Evolutionary conservation across 2,329 filamentous ascomycete species (phyloP), one percentile per base, ranked within the genome.

Genomic region (Rhynchosporium secalis): DNA sequence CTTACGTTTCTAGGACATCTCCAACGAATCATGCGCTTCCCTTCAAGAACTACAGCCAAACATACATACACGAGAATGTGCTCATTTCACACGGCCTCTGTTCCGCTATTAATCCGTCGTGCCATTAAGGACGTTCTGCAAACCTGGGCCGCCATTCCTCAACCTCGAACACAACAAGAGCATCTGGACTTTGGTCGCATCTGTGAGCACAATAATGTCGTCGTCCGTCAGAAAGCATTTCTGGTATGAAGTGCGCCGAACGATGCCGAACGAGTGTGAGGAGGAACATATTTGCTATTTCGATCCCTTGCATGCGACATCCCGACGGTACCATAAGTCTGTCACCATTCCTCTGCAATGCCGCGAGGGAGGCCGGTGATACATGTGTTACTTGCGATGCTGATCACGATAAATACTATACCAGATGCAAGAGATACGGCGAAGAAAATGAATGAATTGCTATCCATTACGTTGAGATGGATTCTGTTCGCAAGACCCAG

Each of bases 311-410:
- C 33, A 36, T 36, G 33, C 33, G 33, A 36, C 33, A 6, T 36
- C 33, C 33, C 33, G 33, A 1, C 33, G 33, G 33, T 36, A 36
- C 1, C 33, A 36, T 1, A 36, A 36, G 33, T 36, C 33, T 36
- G 1, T 36, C 33, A 36, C 33, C 33, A 36, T 36, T 36, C 28
- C 7, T 60, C 47, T 60, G 58, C 58, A 54, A 54, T 60, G 33
- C 58, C 38, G 47, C 55, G 58, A 60, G 58, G 49, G 48, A 60
- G 58, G 48, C 58, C 58, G 48, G 58, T 60, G 48, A 48, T 55
- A 52, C 58, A 60, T 54, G 58, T 60, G 36, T 60, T 55, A 55
- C 58, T 48, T 41, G n/a, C 20, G 48, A 45, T 54, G 28, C 49
- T 60, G 10, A 60, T 54, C 46, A 46, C 9, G 45, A 55, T 55